Evolutionary conservation across 768 basidiomycete species (phyloP).

Genomic region (Boletus subparvulus): DNA sequence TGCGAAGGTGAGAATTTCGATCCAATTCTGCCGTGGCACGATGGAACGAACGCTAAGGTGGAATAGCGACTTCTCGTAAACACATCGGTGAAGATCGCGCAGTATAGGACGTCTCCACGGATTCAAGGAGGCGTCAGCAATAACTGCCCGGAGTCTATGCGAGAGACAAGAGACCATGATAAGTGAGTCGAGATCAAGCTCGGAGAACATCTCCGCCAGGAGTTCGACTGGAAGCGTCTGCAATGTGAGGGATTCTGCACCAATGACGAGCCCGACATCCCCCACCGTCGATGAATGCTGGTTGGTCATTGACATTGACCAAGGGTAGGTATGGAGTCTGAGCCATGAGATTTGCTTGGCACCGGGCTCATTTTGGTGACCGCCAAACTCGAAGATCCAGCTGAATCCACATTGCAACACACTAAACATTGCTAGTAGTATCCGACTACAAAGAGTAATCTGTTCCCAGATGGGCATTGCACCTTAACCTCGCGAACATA

Average conservation of each 20-base stretch:
- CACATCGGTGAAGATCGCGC: conserved; percentile 45
- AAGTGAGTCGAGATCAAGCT: conserved; percentile 64
- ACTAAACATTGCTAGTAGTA: neutral
- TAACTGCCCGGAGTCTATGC: conserved; percentile 52
- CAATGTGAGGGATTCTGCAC: conserved; percentile 17
- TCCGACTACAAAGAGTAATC: too few relatives aligned
- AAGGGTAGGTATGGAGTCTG: neutral
- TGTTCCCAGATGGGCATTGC: too few relatives aligned
- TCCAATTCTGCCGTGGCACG: conserved; percentile 78
- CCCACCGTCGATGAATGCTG: neutral
- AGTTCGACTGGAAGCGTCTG: conserved; percentile 74
- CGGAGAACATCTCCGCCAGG: conserved; percentile 66
- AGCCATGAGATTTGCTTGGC: neutral
- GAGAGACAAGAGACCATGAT: conserved; percentile 61
- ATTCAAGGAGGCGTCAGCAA: conserved; percentile 64
- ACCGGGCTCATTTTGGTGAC: too few relatives aligned
- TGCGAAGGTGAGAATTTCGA: conserved; percentile 69
- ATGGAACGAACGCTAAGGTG: conserved; percentile 61
- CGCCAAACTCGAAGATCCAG: too few relatives aligned
- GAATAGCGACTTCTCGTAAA: conserved; percentile 52
- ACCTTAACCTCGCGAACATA: neutral
- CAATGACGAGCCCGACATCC: neutral
- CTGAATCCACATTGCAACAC: neutral
- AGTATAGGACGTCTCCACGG: conserved; percentile 76
- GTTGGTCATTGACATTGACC: neutral